Evolutionary conservation across 352 stramenopile genomes (phyloP), one percentile per base, ranked within the genome.

Genomic region (Salisapilia sapeloensis): DNA sequence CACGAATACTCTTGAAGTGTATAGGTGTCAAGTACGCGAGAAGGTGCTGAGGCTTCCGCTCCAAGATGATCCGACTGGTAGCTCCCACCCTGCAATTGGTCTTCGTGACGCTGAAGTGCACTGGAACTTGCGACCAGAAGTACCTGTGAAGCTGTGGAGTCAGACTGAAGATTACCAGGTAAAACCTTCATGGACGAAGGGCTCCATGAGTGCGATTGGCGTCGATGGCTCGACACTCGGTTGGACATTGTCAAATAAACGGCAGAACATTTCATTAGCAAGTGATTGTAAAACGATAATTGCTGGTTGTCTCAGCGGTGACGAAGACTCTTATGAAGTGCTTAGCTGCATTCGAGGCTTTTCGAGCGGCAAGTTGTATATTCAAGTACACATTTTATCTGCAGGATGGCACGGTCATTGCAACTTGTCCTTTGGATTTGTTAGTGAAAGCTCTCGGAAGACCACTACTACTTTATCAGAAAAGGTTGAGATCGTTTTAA

Each of bases 71-170:
- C 26, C 49, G 17, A 40, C 48, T 32, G 48, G 44, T 23, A 53
- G 49, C 4, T 58, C 69, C 17, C 78, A 66, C 30, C 62, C 61
- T 23, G 56, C 61, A 10, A 48, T 91, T 19, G 75, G 64, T 7
- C 25, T 86, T 11, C 49, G 48, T 18, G 53, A 65, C 21, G 54
- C 69, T 19, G 67, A 86, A 26, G 27, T 86, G 7, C 48, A 57
- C 29, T 82, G 72, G 56, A 58, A 91, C 37, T 45, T 89, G 11
- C 45, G 42, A 6, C 49, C 70, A 9, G 33, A 47, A 12, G 43
- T 83, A 16, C 72, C 70, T 11, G 38, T 62, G 6, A 81, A 79
- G 16, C 33, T 89, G 2, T 84, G 71, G 60, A 63, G 44, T 23
- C 29, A 43, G 5, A 66, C 42, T 24, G 50, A 36, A 8, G 55